These are phyloP conservation scores for Cardiospermum halicacabum DNA, from an alignment of 345 rosid species.

Conservation along the genomic window DNA sequence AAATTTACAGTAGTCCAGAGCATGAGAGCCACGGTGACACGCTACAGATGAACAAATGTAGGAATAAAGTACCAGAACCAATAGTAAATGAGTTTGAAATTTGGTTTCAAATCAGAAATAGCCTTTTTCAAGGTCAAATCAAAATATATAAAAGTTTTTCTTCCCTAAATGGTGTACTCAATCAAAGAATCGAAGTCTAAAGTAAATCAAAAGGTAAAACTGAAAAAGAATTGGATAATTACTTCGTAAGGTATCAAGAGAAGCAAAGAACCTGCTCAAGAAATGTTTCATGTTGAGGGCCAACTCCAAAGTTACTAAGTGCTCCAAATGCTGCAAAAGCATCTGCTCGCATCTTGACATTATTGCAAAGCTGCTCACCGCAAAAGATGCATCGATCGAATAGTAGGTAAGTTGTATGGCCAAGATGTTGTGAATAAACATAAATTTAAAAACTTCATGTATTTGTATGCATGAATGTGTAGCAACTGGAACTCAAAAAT, in stretches of 20 bases:
- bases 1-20: neutral
- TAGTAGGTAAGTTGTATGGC: neutral
- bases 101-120: neutral
- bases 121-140: neutral
- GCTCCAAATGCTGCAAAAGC: slow-evolving; percentile 92
- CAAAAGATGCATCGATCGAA: slow-evolving; percentile 1
- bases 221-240: neutral
- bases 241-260: neutral
- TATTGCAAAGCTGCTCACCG: slow-evolving; percentile 56
- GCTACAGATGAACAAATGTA: neutral
- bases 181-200: neutral
- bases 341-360: slow-evolving; percentile 75
- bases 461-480: neutral
- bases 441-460: neutral
- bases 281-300: slow-evolving; percentile 63
- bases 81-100: neutral
- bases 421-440: neutral
- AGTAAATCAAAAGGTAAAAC: neutral
- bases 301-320: slow-evolving; percentile 67
- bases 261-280: slow-evolving; percentile 71
- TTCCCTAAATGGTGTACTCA: neutral
- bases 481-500: neutral
- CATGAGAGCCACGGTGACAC: neutral
- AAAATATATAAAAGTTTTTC: neutral
- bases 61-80: neutral